These are phyloP conservation scores for Isatis tinctoria DNA, from an alignment of 345 rosid species.

Conservation along the genomic window DNA sequence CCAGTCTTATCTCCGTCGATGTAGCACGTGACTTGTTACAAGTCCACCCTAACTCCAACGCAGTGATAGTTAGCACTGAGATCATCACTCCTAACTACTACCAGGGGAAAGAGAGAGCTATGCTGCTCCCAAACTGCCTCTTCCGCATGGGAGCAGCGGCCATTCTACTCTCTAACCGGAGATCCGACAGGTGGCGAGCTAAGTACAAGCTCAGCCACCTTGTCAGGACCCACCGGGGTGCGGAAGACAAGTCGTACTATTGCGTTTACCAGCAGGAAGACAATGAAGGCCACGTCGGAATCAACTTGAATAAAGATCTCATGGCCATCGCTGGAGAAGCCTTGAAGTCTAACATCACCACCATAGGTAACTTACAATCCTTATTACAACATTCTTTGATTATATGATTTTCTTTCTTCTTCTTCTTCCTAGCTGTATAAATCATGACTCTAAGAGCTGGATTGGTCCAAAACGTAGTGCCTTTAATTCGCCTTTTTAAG, in stretches of 20 bases:
- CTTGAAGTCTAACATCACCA: slow-evolving; percentile 67
- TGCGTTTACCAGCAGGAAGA: slow-evolving; percentile 70
- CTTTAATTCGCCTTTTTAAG: background rate
- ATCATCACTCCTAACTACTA: slow-evolving; percentile 72
- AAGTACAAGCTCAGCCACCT: slow-evolving; percentile 61
- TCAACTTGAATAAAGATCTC: slow-evolving; percentile 60
- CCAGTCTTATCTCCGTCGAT: slow-evolving; percentile 61
- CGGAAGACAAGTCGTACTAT: slow-evolving; percentile 58
- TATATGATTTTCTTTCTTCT: background rate
- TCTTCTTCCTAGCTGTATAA: background rate
- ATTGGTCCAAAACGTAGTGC: background rate
- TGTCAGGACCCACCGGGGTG: slow-evolving; percentile 66
- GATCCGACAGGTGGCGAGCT: slow-evolving; percentile 50
- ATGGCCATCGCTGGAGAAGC: slow-evolving; percentile 87
- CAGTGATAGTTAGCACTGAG: slow-evolving; percentile 65
- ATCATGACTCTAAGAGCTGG: background rate
- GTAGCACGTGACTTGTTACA: slow-evolving; percentile 73
- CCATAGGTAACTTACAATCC: slow-evolving; percentile 30
- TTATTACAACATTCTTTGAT: background rate
- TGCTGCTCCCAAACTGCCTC: slow-evolving; percentile 76
- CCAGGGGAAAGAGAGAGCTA: slow-evolving; percentile 70
- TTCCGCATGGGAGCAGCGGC: slow-evolving; percentile 85
- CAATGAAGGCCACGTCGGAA: slow-evolving; percentile 57
- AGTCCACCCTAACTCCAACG: slow-evolving; percentile 67
- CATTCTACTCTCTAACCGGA: slow-evolving; percentile 57